Percentiles rank a stretch among this genome's conserved stretches.
These are phyloP conservation scores for Cylindrotheca closterium DNA, from an alignment of 108 stramenopile species.

Conservation along the genomic window DNA sequence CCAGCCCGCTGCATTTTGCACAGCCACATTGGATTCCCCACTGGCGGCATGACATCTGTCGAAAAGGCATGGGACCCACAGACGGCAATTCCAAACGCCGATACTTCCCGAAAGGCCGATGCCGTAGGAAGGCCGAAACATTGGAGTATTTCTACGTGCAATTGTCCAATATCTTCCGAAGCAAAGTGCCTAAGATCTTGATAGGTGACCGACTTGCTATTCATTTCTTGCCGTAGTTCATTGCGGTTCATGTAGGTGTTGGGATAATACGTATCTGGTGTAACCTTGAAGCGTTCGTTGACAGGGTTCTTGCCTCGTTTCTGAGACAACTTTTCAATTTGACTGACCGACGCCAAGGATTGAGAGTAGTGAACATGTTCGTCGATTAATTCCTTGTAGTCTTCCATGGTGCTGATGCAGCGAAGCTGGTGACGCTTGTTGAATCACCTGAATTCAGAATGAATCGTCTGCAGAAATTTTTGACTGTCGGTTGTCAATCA, in stretches of 20 bases:
- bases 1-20: constrained; percentile 54
- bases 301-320: constrained; percentile 23
- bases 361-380: neutral
- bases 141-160: constrained; percentile 55
- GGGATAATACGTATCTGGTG: constrained; percentile 53
- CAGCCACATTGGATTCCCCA: constrained; percentile 55
- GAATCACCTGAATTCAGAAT: no score
- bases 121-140: constrained; percentile 65
- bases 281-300: constrained; percentile 35
- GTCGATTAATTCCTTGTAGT: no score
- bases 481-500: no score
- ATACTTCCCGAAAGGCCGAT: constrained; percentile 37
- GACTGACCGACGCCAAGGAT: constrained; percentile 9
- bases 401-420: no score
- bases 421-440: no score
- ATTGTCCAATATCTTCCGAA: constrained; percentile 48
- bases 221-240: constrained; percentile 53
- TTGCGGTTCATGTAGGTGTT: constrained; percentile 46
- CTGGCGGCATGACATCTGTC: constrained; percentile 60
- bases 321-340: constrained; percentile 22
- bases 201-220: constrained; percentile 22
- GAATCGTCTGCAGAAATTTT: no score
- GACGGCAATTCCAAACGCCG: constrained; percentile 57
- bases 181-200: constrained; percentile 26
- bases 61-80: constrained; percentile 62